Percentiles rank a stretch among this genome's conserved stretches.
Conservation (phyloP, 208 protist species). For the Wallacemonas sp. region DNA sequence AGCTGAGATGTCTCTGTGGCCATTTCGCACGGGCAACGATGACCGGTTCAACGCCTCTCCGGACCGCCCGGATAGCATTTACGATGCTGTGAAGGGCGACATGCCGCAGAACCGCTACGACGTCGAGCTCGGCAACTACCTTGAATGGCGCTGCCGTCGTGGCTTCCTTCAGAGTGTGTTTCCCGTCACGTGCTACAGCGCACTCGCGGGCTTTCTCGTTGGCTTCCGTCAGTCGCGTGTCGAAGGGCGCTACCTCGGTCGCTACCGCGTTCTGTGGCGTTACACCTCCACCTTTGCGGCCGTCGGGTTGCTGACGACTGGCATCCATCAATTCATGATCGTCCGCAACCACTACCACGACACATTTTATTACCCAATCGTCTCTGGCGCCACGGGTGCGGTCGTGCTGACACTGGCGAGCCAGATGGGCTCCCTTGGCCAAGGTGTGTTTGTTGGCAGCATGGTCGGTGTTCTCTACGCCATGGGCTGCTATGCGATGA, state of each 20-base stretch:
- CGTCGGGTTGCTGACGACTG: slow-evolving; percentile 69
- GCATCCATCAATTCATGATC: slow-evolving; percentile 77
- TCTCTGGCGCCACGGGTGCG: slow-evolving; percentile 50
- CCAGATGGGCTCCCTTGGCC: slow-evolving; percentile 68
- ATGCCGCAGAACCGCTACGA: slow-evolving; percentile 63
- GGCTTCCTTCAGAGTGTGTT: slow-evolving; percentile 81
- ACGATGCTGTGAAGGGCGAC: slow-evolving; percentile 65
- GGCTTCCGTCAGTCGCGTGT: slow-evolving; percentile 76
- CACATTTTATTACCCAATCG: slow-evolving; percentile 72
- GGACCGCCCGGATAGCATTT: slow-evolving; percentile 52
- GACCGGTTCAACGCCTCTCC: slow-evolving; percentile 64
- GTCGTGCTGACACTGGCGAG: slow-evolving; percentile 56
- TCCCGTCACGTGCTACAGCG: slow-evolving; percentile 71
- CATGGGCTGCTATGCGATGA: slow-evolving; percentile 66
- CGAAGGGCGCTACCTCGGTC: slow-evolving; percentile 80
- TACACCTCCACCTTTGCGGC: slow-evolving; percentile 80
- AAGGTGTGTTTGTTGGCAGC: slow-evolving; percentile 73
- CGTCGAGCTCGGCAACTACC: slow-evolving; percentile 67
- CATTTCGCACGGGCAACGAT: slow-evolving; percentile 88
- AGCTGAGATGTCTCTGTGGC: slow-evolving; percentile 86
- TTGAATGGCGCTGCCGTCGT: slow-evolving; percentile 83
- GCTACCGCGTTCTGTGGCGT: slow-evolving; percentile 74
- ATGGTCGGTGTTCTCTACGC: slow-evolving; percentile 77
- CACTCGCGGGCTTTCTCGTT: slow-evolving; percentile 53
- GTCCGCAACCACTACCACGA: slow-evolving; percentile 81